A percentile compares a stretch with the other conserved stretches of the same genome.
These are phyloP conservation scores for Gaeumannomyces tritici DNA, from an alignment of 2,329 filamentous ascomycete species.

Conservation along the genomic window DNA sequence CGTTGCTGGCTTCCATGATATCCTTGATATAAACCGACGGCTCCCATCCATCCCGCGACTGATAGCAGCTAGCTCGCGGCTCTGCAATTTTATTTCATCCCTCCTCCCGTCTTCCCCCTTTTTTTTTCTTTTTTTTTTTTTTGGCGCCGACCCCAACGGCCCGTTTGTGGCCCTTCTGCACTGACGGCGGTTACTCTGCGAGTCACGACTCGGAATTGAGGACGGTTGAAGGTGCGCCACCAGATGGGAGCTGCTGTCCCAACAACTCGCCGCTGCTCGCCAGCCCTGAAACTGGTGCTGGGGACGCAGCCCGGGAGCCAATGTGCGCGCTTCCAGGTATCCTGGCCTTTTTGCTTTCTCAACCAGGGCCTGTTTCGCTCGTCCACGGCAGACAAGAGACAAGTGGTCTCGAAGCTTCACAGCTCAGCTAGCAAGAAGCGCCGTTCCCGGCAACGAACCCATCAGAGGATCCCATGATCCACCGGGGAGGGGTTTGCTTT, in stretches of 20 bases:
- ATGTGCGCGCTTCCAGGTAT: neutral
- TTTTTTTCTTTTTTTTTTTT: neutral
- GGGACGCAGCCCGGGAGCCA: neutral
- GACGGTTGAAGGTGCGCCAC: too few species aligned
- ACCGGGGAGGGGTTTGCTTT: neutral
- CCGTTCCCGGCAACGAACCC: neutral
- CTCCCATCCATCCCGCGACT: neutral
- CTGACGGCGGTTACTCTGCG: neutral
- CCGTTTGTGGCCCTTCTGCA: neutral
- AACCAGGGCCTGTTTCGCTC: neutral
- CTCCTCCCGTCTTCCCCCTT: neutral
- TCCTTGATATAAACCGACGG: neutral
- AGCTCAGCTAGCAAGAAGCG: neutral
- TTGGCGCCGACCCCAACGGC: neutral
- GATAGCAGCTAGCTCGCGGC: neutral
- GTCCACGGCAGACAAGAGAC: neutral
- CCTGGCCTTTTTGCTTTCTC: too few species aligned
- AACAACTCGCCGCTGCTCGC: neutral
- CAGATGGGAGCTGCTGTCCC: neutral
- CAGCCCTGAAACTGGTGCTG: neutral
- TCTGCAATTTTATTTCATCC: neutral
- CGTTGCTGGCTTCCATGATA: too few species aligned
- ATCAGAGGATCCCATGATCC: neutral
- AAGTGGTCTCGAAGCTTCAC: neutral
- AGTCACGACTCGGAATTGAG: neutral